These are phyloP conservation scores for Oryza rufipogon DNA, from an alignment of 176 grass and related monocot genomes.

Conservation along the genomic window DNA sequence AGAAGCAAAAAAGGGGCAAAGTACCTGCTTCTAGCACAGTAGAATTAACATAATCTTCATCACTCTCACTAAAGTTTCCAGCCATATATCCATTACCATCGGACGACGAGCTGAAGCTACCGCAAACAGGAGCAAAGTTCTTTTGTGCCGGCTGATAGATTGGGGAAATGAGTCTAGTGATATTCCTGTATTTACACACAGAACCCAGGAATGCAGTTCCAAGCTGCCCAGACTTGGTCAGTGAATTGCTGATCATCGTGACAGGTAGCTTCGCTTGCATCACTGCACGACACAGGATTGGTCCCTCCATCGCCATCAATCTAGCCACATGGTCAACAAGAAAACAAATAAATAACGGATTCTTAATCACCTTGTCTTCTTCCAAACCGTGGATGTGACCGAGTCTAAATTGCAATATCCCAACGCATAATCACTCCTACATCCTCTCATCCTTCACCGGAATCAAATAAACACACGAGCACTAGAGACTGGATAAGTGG, in stretches of 20 bases:
- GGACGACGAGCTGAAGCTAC: constrained; percentile 83
- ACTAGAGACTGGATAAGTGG: too few relatives aligned
- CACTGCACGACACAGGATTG: constrained; percentile 58
- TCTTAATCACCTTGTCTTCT: neutral
- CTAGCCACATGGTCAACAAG: constrained; percentile 9
- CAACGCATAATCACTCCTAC: neutral
- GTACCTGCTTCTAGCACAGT: constrained; percentile 91
- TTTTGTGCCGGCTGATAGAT: constrained; percentile 32
- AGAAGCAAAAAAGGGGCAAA: neutral
- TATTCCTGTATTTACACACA: constrained; percentile 53
- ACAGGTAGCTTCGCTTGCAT: constrained; percentile 56
- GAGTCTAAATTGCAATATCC: neutral
- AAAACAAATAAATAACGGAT: constrained; percentile 16
- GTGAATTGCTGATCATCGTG: constrained; percentile 43
- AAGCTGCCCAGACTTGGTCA: constrained; percentile 47
- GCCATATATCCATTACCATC: constrained; percentile 80
- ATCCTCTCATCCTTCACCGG: neutral
- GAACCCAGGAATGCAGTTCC: constrained; percentile 61
- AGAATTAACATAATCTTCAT: constrained; percentile 89
- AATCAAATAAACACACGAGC: too few relatives aligned
- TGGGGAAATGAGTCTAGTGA: constrained; percentile 43
- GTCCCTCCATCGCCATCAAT: constrained; percentile 70
- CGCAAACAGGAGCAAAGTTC: constrained; percentile 45
- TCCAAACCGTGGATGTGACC: neutral
- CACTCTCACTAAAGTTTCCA: constrained; percentile 79